Conservation (phyloP, 306 rosid species). For the Leucaena leucocephala region DNA sequence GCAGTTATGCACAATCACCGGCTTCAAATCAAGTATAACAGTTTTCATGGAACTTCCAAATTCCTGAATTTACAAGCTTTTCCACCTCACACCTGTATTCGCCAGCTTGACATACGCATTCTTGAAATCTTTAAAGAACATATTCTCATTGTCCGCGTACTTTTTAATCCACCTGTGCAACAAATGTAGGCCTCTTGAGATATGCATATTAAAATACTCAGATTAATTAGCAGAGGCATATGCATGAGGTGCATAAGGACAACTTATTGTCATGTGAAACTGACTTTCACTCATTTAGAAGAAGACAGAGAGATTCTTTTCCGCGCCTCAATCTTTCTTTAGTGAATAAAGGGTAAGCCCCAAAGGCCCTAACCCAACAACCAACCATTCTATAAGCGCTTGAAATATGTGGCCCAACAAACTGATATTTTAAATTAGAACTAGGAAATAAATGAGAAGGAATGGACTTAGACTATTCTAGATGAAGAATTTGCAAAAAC, state of each 20-base stretch:
- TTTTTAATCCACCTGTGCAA: constrained; percentile 77
- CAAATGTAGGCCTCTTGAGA: constrained; percentile 34
- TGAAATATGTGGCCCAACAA: not conserved
- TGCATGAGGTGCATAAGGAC: constrained; percentile 30
- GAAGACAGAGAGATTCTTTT: constrained; percentile 15
- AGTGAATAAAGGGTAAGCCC: not conserved
- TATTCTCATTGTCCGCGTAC: constrained; percentile 70
- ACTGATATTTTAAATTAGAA: constrained; percentile 24
- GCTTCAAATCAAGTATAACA: constrained; percentile 20
- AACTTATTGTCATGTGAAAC: constrained; percentile 24
- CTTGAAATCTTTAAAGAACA: constrained; percentile 83
- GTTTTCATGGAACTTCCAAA: constrained; percentile 21
- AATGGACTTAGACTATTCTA: constrained; percentile 18
- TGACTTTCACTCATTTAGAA: constrained; percentile 18
- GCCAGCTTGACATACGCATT: constrained; percentile 85
- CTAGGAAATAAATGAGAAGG: constrained; percentile 1
- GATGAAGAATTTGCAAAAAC: constrained; percentile 12
- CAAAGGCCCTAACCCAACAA: not conserved
- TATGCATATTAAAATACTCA: constrained; percentile 32
- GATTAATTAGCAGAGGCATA: constrained; percentile 22
- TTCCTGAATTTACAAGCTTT: constrained; percentile 41
- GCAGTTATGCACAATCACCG: not conserved
- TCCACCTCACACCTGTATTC: constrained; percentile 89
- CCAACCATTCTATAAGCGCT: not conserved
- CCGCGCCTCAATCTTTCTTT: not conserved